phyloP scores from a whole-genome alignment of 768 basidiomycete genomes.

The Kwoniella pini region DNA sequence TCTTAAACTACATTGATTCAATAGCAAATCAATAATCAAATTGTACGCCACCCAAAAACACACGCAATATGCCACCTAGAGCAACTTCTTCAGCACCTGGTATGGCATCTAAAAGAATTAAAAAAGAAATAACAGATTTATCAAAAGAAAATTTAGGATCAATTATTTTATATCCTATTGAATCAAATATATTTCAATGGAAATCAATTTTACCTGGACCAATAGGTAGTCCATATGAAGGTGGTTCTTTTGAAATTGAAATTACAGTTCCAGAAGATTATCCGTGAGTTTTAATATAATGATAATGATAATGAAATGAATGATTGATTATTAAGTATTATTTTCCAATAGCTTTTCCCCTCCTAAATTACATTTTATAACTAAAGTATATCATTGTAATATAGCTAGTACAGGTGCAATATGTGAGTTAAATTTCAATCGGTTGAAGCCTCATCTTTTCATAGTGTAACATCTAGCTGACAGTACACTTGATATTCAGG shows the following conservation, averaged over 20 bases:
- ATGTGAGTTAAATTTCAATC: conserved; percentile 42
- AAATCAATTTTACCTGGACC: conserved; percentile 49
- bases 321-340: too few species aligned
- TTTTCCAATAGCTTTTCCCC: conserved; percentile 52
- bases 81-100: conserved; percentile 5
- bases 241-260: conserved; percentile 50
- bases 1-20: too few species aligned
- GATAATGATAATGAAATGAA: too few species aligned
- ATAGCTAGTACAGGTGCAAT: conserved; percentile 46
- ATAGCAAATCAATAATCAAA: too few species aligned
- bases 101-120: conserved; percentile 48
- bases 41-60: too few species aligned
- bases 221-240: conserved; percentile 50
- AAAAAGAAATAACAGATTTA: conserved; percentile 53
- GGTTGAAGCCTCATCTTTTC: not conserved
- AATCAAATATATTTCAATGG: conserved; percentile 51
- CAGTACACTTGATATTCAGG: conserved; percentile 19
- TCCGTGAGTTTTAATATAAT: conserved; percentile 52
- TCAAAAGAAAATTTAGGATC: conserved; percentile 48
- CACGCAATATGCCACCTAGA: conserved; percentile 6
- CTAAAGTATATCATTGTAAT: conserved; percentile 54
- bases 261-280: conserved; percentile 51
- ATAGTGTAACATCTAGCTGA: not conserved
- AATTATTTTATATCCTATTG: conserved; percentile 46
- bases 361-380: conserved; percentile 47